Evolutionary conservation across 106 monocot species (phyloP).

Genomic region (Dendrobium huoshanense): DNA sequence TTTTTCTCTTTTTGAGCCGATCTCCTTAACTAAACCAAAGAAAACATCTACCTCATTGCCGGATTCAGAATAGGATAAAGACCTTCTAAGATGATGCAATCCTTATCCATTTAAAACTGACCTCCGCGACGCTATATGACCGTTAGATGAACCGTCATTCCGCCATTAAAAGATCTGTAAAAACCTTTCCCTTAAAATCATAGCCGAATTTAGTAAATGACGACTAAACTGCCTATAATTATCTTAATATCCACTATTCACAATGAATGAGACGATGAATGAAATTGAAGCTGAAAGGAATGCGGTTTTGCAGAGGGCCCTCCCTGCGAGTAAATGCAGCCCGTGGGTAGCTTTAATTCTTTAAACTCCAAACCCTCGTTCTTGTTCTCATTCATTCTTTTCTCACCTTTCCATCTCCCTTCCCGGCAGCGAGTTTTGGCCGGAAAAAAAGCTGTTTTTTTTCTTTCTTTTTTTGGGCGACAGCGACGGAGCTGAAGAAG

Average conservation of each 20-base stretch:
- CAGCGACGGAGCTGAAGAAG: conserved; percentile 1
- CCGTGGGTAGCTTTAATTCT: not conserved
- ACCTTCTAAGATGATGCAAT: not conserved
- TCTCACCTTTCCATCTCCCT: not conserved
- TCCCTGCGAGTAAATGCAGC: not conserved
- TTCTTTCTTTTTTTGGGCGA: no score
- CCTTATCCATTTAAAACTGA: not conserved
- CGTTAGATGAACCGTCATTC: not conserved
- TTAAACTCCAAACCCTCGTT: not conserved
- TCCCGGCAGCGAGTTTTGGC: not conserved
- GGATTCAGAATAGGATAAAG: not conserved
- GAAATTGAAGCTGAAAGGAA: not conserved
- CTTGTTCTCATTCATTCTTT: not conserved
- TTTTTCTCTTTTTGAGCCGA: no score
- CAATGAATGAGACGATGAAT: not conserved
- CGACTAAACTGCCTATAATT: not conserved
- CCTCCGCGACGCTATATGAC: no score
- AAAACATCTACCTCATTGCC: no score
- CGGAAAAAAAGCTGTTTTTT: not conserved
- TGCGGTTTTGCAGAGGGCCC: not conserved
- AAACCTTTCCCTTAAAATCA: not conserved
- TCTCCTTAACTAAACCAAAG: no score
- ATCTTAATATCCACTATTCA: not conserved
- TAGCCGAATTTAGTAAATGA: not conserved
- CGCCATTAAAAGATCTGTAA: not conserved